A percentile compares a stretch with the other conserved stretches of the same genome.
phyloP scores from a whole-genome alignment of 139 green algal species.

The Zygnema cylindricum region DNA sequence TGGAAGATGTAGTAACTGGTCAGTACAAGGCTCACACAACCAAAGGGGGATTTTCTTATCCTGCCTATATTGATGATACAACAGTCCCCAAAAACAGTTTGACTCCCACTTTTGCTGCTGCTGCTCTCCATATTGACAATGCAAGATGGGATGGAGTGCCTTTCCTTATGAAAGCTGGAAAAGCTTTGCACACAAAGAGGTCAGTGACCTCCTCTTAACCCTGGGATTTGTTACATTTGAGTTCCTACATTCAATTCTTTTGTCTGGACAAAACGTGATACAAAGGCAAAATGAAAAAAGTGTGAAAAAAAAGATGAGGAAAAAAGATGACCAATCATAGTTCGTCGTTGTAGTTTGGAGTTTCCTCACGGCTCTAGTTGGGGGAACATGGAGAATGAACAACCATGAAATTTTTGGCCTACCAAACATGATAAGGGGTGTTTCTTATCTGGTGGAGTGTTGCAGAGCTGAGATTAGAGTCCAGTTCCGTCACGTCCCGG shows the following conservation, averaged over 20 bases:
- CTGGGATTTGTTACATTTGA: neutral
- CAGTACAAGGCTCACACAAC: conserved; percentile 81
- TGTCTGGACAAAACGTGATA: no score
- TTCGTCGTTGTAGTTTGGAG: no score
- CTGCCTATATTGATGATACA: conserved; percentile 93
- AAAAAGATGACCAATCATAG: no score
- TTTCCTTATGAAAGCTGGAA: conserved; percentile 98
- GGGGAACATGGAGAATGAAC: no score
- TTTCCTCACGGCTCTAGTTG: no score
- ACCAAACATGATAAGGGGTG: no score
- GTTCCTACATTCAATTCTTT: neutral
- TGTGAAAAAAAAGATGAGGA: no score
- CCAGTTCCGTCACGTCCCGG: conserved; percentile 95
- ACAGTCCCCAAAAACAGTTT: conserved; percentile 85
- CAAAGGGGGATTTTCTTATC: conserved; percentile 61
- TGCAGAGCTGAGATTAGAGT: conserved; percentile 93
- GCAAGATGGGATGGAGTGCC: conserved; percentile 97
- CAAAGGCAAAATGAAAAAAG: no score
- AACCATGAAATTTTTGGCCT: no score
- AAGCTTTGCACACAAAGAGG: conserved; percentile 83
- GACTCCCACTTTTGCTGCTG: conserved; percentile 92
- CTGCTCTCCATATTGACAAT: conserved; percentile 95
- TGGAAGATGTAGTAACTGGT: conserved; percentile 95
- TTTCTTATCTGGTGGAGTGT: conserved; percentile 20
- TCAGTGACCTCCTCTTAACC: no score